A percentile compares a stretch with the other conserved stretches of the same genome.
Evolutionary conservation across 805 yeast species (phyloP).

Genomic region (Candida odintsovae): DNA sequence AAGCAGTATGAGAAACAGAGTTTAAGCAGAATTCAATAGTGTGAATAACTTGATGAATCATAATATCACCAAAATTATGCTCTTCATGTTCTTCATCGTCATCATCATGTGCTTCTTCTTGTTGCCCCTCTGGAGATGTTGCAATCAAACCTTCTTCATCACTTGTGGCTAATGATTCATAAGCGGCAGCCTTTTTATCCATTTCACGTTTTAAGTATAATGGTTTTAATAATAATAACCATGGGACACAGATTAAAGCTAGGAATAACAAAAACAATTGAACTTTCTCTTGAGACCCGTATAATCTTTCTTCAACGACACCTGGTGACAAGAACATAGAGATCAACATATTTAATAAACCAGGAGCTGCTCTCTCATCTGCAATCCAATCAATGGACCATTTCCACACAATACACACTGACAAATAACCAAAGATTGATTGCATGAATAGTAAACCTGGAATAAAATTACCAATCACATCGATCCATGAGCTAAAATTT

Average conservation of each 20-base stretch:
- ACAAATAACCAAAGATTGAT: conserved; percentile 89
- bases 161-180: conserved; percentile 18
- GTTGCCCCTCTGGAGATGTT: conserved; percentile 32
- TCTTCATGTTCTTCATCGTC: conserved; percentile 40
- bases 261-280: conserved; percentile 66
- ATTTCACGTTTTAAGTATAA: conserved; percentile 54
- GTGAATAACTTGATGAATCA: conserved; percentile 97
- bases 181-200: conserved; percentile 24
- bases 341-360: conserved; percentile 89
- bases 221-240: conserved; percentile 86
- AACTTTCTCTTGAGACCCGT: conserved; percentile 69
- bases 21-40: conserved; percentile 97
- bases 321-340: conserved; percentile 96
- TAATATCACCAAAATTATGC: conserved; percentile 84
- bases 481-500: conserved; percentile 65
- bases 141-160: conserved; percentile 25
- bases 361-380: conserved; percentile 77
- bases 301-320: conserved; percentile 71
- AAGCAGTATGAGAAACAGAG: conserved; percentile 97
- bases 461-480: conserved; percentile 86
- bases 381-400: conserved; percentile 93
- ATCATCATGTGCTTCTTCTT: conserved; percentile 39
- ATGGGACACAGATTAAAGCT: conserved; percentile 89
- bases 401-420: conserved; percentile 82
- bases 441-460: conserved; percentile 96